Percentiles rank a stretch among this genome's conserved stretches.
These are phyloP conservation scores for Lasiosphaeria miniovina DNA, from an alignment of 495 filamentous ascomycete species.

Conservation along the genomic window DNA sequence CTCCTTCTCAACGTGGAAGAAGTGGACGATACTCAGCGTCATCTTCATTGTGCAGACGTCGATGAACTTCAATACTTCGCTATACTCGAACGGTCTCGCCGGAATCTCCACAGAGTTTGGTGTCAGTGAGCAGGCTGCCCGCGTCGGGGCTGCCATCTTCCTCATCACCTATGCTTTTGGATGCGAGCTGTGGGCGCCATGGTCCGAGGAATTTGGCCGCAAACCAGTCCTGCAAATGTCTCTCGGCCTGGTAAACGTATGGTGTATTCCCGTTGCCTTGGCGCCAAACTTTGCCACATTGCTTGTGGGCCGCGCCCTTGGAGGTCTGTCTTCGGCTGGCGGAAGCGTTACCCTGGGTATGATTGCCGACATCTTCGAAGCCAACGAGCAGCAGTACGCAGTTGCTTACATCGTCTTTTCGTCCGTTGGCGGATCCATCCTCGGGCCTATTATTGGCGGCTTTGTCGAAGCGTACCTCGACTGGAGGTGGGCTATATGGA, in stretches of 20 bases:
- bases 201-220: conserved; percentile 76
- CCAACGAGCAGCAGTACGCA: conserved; percentile 69
- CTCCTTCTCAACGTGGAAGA: conserved; percentile 62
- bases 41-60: conserved; percentile 76
- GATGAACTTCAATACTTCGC: conserved; percentile 81
- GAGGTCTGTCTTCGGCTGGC: conserved; percentile 70
- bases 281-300: conserved; percentile 68
- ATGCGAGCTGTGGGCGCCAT: conserved; percentile 80
- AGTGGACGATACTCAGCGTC: conserved; percentile 70
- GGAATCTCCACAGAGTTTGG: conserved; percentile 60
- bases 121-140: conserved; percentile 62
- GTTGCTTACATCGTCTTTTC: conserved; percentile 74
- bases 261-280: conserved; percentile 67
- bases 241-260: conserved; percentile 70
- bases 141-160: conserved; percentile 67
- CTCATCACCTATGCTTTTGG: conserved; percentile 73
- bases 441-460: conserved; percentile 78
- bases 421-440: conserved; percentile 69
- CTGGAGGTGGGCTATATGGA: conserved; percentile 82
- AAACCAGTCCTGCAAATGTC: conserved; percentile 69
- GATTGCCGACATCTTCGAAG: conserved; percentile 77
- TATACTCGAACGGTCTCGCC: conserved; percentile 64
- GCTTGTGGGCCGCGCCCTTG: conserved; percentile 62
- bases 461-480: conserved; percentile 62
- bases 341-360: conserved; percentile 80